Percentiles rank a stretch among this genome's conserved stretches.
Evolutionary conservation across 495 filamentous ascomycete species (phyloP).

Genomic region (Annulohypoxylon bovei): DNA sequence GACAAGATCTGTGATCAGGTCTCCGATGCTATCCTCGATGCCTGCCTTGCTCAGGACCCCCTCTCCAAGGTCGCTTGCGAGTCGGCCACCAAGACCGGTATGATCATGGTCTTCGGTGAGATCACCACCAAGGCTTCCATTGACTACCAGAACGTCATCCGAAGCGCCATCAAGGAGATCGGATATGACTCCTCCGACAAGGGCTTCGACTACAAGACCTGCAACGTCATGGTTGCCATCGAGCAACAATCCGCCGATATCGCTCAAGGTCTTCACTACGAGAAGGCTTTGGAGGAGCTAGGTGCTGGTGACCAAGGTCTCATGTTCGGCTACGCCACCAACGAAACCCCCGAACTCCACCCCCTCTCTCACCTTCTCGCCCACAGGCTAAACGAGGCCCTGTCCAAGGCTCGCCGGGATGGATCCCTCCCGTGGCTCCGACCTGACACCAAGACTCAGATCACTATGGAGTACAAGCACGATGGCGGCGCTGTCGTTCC

Average conservation of each 20-base stretch:
- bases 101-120: constrained; percentile 99
- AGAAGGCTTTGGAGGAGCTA: constrained; percentile 94
- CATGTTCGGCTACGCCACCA: constrained; percentile 99
- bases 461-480: constrained; percentile 98
- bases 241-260: constrained; percentile 99
- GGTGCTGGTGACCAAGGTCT: constrained; percentile 99
- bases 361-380: constrained; percentile 91
- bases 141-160: constrained; percentile 98
- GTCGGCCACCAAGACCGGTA: constrained; percentile 99
- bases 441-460: constrained; percentile 99
- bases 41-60: constrained; percentile 91
- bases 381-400: constrained; percentile 94
- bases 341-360: constrained; percentile 97
- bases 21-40: constrained; percentile 98
- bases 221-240: constrained; percentile 97
- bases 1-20: constrained; percentile 99
- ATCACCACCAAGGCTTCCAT: constrained; percentile 95
- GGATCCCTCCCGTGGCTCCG: constrained; percentile 92
- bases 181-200: constrained; percentile 96
- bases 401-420: constrained; percentile 86
- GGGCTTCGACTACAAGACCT: constrained; percentile 99
- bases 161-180: constrained; percentile 95
- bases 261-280: constrained; percentile 96
- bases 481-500: constrained; percentile 94
- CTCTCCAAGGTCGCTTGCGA: constrained; percentile 99